Evolutionary conservation across 768 basidiomycete genomes (phyloP).

Genomic region (Leucosporidium scottii): DNA sequence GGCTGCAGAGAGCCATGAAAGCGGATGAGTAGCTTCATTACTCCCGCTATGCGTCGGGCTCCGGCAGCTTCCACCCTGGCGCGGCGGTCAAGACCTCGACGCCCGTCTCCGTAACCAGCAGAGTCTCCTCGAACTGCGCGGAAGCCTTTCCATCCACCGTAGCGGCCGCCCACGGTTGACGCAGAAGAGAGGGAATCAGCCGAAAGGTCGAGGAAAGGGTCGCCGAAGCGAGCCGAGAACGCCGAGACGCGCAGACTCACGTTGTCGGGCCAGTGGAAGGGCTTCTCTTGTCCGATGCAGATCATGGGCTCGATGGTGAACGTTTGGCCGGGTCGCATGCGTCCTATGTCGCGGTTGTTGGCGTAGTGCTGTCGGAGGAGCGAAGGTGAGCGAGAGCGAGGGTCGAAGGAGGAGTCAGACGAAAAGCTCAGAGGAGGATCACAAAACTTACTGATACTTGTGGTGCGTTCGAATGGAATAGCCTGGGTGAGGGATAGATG

Average conservation of each 20-base stretch:
- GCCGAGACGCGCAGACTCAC: no score
- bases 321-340: conserved; percentile 14
- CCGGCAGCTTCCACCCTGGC: conserved; percentile 30
- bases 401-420: not conserved
- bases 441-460: conserved; percentile 24
- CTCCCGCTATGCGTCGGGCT: not conserved
- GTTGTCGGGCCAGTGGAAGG: conserved; percentile 38
- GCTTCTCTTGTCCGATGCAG: conserved; percentile 25
- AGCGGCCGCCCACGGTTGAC: conserved; percentile 70
- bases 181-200: no score
- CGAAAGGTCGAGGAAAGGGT: no score
- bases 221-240: no score
- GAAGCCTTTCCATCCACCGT: conserved; percentile 83
- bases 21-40: no score
- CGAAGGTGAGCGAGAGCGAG: not conserved
- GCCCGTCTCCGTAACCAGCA: conserved; percentile 48
- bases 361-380: conserved; percentile 30
- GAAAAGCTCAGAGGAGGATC: no score
- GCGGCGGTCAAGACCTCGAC: conserved; percentile 37
- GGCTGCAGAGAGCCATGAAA: no score
- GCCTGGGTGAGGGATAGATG: not conserved
- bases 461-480: conserved; percentile 33
- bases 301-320: conserved; percentile 41
- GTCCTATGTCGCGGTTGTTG: conserved; percentile 30
- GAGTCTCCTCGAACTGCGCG: conserved; percentile 96